Percentiles rank a stretch among this genome's conserved stretches.
Evolutionary conservation across 306 rosid species (phyloP).

Genomic region (Acacia acuminata): DNA sequence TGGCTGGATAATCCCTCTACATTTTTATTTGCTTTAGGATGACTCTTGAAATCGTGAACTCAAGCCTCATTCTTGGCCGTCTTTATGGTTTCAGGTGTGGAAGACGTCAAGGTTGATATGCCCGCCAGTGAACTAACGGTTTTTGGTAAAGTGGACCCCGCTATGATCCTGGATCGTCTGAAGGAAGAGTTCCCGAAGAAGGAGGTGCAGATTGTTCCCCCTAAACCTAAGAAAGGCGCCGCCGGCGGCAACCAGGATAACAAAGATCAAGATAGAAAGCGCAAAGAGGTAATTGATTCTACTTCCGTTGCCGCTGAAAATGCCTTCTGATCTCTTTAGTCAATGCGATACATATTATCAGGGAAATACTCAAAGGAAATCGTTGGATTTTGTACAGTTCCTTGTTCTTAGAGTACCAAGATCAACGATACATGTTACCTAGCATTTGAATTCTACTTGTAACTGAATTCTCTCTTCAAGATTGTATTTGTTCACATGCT

Average conservation of each 20-base stretch:
- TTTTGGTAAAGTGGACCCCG: slow-evolving; percentile 62
- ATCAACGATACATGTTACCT: too few relatives aligned
- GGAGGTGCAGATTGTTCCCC: slow-evolving; percentile 70
- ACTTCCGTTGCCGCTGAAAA: too few relatives aligned
- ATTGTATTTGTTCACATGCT: too few relatives aligned
- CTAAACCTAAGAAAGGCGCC: slow-evolving; percentile 62
- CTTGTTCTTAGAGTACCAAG: too few relatives aligned
- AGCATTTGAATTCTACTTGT: too few relatives aligned
- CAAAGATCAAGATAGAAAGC: slow-evolving; percentile 55
- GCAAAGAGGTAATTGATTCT: slow-evolving; percentile 41
- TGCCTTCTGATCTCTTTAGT: too few relatives aligned
- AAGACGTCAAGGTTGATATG: slow-evolving; percentile 56
- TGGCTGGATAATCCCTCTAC: background rate
- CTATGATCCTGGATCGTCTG: slow-evolving; percentile 48
- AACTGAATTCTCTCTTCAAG: too few relatives aligned
- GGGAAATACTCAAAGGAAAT: too few relatives aligned
- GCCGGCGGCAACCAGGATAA: slow-evolving; percentile 60
- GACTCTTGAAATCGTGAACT: background rate
- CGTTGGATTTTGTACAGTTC: too few relatives aligned
- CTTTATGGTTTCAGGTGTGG: slow-evolving; percentile 57
- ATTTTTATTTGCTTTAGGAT: background rate
- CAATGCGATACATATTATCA: too few relatives aligned
- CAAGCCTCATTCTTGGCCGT: background rate
- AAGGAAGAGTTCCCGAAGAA: slow-evolving; percentile 53
- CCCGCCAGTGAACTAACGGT: slow-evolving; percentile 61